Base-by-base conservation (phyloP, 2,329 filamentous ascomycete species). In the Apiospora marii region DNA sequence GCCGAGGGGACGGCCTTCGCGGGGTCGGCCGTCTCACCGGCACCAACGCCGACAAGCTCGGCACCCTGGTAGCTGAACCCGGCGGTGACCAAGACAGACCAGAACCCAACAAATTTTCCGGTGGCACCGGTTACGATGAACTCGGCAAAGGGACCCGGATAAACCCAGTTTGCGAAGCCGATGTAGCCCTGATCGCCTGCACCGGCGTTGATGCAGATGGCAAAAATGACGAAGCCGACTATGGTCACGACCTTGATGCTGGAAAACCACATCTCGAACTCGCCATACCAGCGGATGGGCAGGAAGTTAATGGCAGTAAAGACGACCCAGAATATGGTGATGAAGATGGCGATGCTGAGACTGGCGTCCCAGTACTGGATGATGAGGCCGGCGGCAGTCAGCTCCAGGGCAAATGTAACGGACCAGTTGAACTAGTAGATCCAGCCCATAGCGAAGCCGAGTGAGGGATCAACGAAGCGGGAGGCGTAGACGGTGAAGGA, bases 381-480 rank as follows among this genome's bases (percentile, higher is more conserved):
- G 72, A 95, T 92, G 68, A 94, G 84, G 6, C 92, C 92, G 1
- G 92, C 90, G 0, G 92, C 92, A 0, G 90, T 93, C 51, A 95
- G 85, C 79, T 95, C 93, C 12, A 94, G 87, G 0, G 92, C 92
- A 76, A 90, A 93, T 0, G 92, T 94, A 72, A 92, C 90, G 24
- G 90, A 87, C 92, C 82, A 95, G 49, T 88, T 91, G 79, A 94
- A 94, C 91, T 92, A 95, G 82, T 95, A 95, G 73, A 94, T 91
- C 93, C 93, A 95, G 24, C 93, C 93, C 87, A 95, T 92, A 27
- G 92, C 88, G 77, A 95, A 95, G 10, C 92, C 92, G 68, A 94
- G 84, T 71, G 91, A 91, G 14, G 90, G 91, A 85, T 81, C 79
- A 72, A 94, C 87, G 77, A 96, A 94, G 24, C 93, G 92, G 51